Conservation (phyloP, 768 basidiomycete species). For the Lactarius sanguifluus region DNA sequence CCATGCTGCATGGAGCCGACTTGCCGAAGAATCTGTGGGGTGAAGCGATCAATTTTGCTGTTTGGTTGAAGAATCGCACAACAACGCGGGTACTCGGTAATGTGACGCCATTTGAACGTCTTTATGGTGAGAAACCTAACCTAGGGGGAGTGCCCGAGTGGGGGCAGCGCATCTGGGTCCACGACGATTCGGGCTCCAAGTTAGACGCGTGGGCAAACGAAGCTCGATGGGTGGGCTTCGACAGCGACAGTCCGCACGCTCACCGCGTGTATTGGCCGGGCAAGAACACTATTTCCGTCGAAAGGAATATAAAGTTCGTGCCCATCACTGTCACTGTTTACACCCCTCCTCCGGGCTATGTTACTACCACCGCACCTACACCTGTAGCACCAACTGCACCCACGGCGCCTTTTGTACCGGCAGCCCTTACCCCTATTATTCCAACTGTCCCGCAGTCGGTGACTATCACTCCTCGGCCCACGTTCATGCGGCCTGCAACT, state of each 20-base stretch:
- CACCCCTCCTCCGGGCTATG: neutral
- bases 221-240: slow-evolving; percentile 1
- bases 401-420: too few species aligned
- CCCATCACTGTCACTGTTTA: neutral
- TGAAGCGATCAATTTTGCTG: slow-evolving; percentile 30
- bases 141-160: neutral
- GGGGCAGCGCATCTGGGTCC: too few species aligned
- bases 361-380: too few species aligned
- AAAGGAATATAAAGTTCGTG: neutral
- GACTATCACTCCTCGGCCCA: too few species aligned
- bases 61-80: neutral
- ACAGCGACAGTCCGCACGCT: neutral
- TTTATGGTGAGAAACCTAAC: neutral
- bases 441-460: too few species aligned
- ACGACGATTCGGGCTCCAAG: too few species aligned
- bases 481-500: too few species aligned
- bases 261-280: neutral
- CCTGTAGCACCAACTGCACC: too few species aligned
- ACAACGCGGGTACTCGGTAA: neutral
- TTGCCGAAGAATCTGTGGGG: slow-evolving; percentile 40
- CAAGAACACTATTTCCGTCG: neutral
- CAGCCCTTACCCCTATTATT: too few species aligned
- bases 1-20: too few species aligned
- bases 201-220: too few species aligned
- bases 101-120: neutral